A percentile compares a stretch with the other conserved stretches of the same genome.
These are phyloP conservation scores for Chaetomiaceae sp. DNA, from an alignment of 2,329 filamentous ascomycete genomes.

Conservation along the genomic window DNA sequence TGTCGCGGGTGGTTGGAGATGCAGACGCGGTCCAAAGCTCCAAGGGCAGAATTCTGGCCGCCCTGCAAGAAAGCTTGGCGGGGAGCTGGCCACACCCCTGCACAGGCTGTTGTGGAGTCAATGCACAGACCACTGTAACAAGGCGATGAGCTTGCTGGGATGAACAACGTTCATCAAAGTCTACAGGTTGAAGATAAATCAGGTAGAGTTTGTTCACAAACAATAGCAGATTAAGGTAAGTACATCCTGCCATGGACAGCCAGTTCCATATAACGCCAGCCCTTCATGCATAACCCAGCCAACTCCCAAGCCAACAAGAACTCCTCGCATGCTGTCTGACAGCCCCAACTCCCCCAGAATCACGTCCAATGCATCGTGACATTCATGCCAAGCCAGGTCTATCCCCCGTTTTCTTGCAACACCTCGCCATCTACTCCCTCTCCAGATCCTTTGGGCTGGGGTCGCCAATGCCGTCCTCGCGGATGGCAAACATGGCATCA, in stretches of 20 bases:
- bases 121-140: conserved; percentile 5
- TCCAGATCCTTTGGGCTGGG: conserved; percentile 93
- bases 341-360: not conserved
- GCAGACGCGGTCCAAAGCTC: conserved; percentile 19
- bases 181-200: too few relatives aligned
- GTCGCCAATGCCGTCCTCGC: conserved; percentile 94
- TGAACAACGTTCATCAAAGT: too few relatives aligned
- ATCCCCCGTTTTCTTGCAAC: not conserved
- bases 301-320: conserved; percentile 6
- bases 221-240: not conserved
- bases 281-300: conserved; percentile 10
- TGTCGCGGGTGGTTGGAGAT: conserved; percentile 21
- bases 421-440: conserved; percentile 47
- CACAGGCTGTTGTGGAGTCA: not conserved
- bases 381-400: conserved; percentile 2
- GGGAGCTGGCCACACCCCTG: conserved; percentile 12
- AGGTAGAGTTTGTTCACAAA: too few relatives aligned
- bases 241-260: not conserved
- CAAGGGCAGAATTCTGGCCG: conserved; percentile 28
- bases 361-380: conserved; percentile 6
- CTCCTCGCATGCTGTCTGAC: not conserved
- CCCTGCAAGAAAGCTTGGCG: conserved; percentile 18
- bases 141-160: too few relatives aligned
- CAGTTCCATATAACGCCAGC: conserved; percentile 7
- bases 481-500: conserved; percentile 94